Percentiles rank a stretch among this genome's conserved stretches.
Evolutionary conservation across 2,329 filamentous ascomycete genomes (phyloP).

Genomic region (Sclerotinia sclerotiorum): DNA sequence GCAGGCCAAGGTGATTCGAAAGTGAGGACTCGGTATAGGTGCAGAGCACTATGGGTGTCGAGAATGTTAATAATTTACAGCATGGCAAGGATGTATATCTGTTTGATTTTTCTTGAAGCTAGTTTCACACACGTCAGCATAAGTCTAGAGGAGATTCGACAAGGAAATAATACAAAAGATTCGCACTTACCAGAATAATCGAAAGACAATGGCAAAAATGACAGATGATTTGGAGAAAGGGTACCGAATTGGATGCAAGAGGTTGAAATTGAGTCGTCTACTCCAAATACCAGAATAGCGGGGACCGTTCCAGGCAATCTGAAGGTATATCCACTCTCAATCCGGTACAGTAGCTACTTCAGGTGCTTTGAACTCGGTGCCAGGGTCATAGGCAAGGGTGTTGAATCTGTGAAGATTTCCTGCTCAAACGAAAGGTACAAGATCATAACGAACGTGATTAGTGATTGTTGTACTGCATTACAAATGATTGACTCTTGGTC

Average conservation of each 20-base stretch:
- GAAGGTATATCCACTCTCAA: slow-evolving; percentile 20
- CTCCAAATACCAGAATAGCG: slow-evolving; percentile 18
- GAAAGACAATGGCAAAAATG: not conserved
- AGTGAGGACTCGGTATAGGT: slow-evolving; percentile 19
- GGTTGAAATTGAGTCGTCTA: slow-evolving; percentile 12
- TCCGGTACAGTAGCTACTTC: slow-evolving; percentile 20
- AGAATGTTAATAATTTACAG: slow-evolving; percentile 26
- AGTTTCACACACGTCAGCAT: slow-evolving; percentile 16
- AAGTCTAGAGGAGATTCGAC: not conserved
- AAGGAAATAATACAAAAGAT: not conserved
- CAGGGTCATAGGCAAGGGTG: slow-evolving; percentile 5
- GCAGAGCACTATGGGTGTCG: slow-evolving; percentile 23
- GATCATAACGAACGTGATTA: slow-evolving; percentile 14
- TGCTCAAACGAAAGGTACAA: not conserved
- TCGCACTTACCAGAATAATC: not conserved
- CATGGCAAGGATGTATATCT: slow-evolving; percentile 28
- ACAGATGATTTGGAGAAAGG: not conserved
- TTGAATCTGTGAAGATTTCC: not conserved
- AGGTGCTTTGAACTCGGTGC: slow-evolving; percentile 16
- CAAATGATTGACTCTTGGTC: not conserved
- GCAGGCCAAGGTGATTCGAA: slow-evolving; percentile 14
- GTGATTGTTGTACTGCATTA: slow-evolving; percentile 16
- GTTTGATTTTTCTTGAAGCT: slow-evolving; percentile 19
- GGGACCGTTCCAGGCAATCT: slow-evolving; percentile 22
- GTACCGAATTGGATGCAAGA: not conserved